A percentile compares a stretch with the other conserved stretches of the same genome.
phyloP scores from a whole-genome alignment of 2,329 filamentous ascomycete species.

The Apiospora malaysiana region DNA sequence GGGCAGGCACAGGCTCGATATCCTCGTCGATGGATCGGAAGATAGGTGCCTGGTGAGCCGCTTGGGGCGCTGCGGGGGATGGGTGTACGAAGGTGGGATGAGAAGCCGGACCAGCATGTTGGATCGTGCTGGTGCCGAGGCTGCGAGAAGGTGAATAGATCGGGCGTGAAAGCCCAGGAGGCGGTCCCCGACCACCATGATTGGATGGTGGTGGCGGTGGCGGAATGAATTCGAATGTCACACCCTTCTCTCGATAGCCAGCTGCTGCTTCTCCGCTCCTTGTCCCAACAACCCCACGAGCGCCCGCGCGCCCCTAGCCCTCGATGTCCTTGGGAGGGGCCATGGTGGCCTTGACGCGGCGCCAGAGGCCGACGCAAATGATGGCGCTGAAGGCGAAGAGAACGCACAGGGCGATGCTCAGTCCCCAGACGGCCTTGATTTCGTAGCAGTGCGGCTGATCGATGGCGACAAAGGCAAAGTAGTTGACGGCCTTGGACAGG shows the following conservation, averaged over 20 bases:
- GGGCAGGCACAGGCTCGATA: slow-evolving; percentile 29
- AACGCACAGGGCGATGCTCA: slow-evolving; percentile 79
- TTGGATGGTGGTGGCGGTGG: slow-evolving; percentile 19
- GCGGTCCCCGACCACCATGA: slow-evolving; percentile 13
- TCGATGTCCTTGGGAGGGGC: slow-evolving; percentile 54
- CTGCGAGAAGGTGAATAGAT: slow-evolving; percentile 9
- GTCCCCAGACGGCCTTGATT: slow-evolving; percentile 86
- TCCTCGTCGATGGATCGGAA: slow-evolving; percentile 33
- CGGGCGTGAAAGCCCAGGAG: slow-evolving; percentile 5
- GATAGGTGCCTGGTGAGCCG: slow-evolving; percentile 29
- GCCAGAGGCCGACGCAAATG: slow-evolving; percentile 66
- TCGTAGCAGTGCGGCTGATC: slow-evolving; percentile 75
- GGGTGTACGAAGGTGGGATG: slow-evolving; percentile 27
- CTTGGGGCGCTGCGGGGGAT: slow-evolving; percentile 30
- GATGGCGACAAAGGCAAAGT: slow-evolving; percentile 56
- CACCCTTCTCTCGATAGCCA: slow-evolving; percentile 24
- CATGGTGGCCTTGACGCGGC: slow-evolving; percentile 54
- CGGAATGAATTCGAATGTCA: slow-evolving; percentile 20
- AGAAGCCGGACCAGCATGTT: slow-evolving; percentile 28
- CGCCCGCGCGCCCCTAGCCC: slow-evolving; percentile 55
- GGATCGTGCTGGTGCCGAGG: slow-evolving; percentile 23
- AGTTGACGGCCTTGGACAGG: slow-evolving; percentile 41
- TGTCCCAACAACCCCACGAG: slow-evolving; percentile 34
- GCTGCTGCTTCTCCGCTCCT: slow-evolving; percentile 18
- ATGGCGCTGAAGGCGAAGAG: slow-evolving; percentile 70